Evolutionary conservation across 805 yeast species (phyloP), one percentile per base, ranked within the genome.

Genomic region (Kregervanrija pseudodelftensis): DNA sequence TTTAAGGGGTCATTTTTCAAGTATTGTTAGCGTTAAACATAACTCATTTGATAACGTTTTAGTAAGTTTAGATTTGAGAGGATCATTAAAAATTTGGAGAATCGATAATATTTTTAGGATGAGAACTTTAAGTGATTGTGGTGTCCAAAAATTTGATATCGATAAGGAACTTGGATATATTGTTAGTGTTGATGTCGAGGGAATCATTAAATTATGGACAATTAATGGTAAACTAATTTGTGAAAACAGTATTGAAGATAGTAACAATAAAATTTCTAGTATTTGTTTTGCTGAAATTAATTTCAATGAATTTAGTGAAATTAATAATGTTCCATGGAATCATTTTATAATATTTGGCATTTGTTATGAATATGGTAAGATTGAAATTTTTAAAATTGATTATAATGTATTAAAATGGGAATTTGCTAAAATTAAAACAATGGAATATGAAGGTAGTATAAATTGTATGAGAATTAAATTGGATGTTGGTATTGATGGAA

Each of bases 21-120:
- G 65, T 0, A 68, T 85, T 3, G 63, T 55, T 12, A 67, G 68
- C n/a, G 55, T 85, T 15, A 63, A 65, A 33, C 66, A 69, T 28
- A 73, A 80, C 22, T 63, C 69, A 5, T 74, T 77, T 39, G 80
- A 69, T 55, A 79, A 80, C 44, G 58, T 73, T 3, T 66, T 82
- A 9, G 48, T 82, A 11, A 74, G 82, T 48, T 59, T 77, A 17
- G 88, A 83, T 56, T 52, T 44, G 0, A 64, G 58, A 8, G 91
- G 95, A 1, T 59, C 59, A 2, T 75, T 79, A 2, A 70, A 71
- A 14, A 49, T 80, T 4, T 86, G 95, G 91, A 87, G 86, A 53
- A 51, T 8, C 5, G 16, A 40, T 8, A n/a, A 39, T 2, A 44
- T 49, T 13, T 28, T 41, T 11, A 44, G 42, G 11, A 36, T 22